Base-by-base conservation (phyloP, 495 filamentous ascomycete species). In the Physcia stellaris region DNA sequence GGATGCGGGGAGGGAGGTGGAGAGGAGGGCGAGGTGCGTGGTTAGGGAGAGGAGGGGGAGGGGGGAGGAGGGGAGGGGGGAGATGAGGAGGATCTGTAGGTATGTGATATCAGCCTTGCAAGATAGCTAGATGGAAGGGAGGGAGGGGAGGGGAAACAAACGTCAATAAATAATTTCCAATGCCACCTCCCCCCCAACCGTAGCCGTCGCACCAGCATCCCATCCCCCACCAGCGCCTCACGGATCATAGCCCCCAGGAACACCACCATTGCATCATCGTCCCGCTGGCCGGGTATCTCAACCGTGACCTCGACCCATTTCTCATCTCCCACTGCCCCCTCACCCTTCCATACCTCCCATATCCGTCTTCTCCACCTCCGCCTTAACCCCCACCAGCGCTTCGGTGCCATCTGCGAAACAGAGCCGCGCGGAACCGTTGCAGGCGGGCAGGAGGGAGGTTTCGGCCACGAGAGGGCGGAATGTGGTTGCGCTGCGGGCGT, bases 121-220 rank as follows among this genome's bases (percentile, higher is more conserved):
- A 26, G 37, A 37, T 12, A 1, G 35, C 24, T 19, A 37, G 39
- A 33, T 36, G 36, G 20, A 20, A 46, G 30, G 45, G 16, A n/a
- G 37, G 39, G 17, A 28, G 18, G 12, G 30, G 10, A 17, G 31
- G 30, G 30, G 31, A 32, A 26, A 72, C 81, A 57, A 51, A 95
- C 90, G 63, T 98, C 90, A 49, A 96, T 75, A 58, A 88, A 96
- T 17, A 98, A 53, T 61, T 85, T 81, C 90, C 90, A 98, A 66
- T 96, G 87, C 67, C 83, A 96, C 30, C 86, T 67, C 43, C 68
- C 55, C 56, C 93, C 94, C 52, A 98, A 93, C 53, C 75, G 75
- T 51, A 98, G 53, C 51, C 75, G 68, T 43, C 69, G 68, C 41
- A 73, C 77, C 46, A 94, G 64, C 24, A 66, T 73, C 40, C 76